phyloP scores from a whole-genome alignment of 2,329 filamentous ascomycete species.

The Claviceps pusilla region DNA sequence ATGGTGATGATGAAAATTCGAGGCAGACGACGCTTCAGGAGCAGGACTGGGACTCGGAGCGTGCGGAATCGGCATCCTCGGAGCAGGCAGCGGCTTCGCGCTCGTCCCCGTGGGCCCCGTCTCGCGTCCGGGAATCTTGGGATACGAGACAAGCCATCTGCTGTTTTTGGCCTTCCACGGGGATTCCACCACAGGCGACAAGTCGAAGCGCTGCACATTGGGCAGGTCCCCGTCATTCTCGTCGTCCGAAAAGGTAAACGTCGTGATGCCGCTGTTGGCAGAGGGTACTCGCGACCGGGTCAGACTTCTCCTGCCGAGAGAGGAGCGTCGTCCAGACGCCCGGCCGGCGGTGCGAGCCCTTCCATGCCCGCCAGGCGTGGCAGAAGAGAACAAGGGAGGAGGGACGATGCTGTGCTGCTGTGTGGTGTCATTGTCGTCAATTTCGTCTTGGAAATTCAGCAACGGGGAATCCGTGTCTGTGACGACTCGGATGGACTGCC shows the following conservation, averaged over 20 bases:
- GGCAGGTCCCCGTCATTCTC: constrained; percentile 9
- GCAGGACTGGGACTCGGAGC: neutral
- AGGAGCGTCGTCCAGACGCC: constrained; percentile 9
- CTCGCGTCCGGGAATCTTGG: constrained; percentile 14
- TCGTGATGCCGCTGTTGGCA: constrained; percentile 19
- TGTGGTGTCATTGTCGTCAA: too few species aligned
- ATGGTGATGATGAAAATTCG: neutral
- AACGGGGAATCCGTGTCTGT: neutral
- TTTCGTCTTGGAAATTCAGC: neutral
- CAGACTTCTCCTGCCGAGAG: constrained; percentile 8
- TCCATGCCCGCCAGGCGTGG: neutral
- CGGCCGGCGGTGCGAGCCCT: neutral
- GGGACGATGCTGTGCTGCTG: constrained; percentile 4
- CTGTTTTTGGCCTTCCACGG: constrained; percentile 16
- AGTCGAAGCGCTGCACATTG: constrained; percentile 14
- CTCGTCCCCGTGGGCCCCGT: constrained; percentile 3
- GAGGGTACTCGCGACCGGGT: constrained; percentile 14
- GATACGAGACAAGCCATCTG: constrained; percentile 19
- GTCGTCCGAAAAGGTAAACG: constrained; percentile 17
- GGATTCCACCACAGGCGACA: constrained; percentile 36
- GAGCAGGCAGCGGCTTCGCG: constrained; percentile 18
- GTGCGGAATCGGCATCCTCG: constrained; percentile 14
- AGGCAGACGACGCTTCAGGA: neutral
- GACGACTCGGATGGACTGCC: constrained; percentile 2
- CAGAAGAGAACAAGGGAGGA: constrained; percentile 11